Conservation (phyloP, 371 early-diverging fungal species). For the Mucor velutinosus region DNA sequence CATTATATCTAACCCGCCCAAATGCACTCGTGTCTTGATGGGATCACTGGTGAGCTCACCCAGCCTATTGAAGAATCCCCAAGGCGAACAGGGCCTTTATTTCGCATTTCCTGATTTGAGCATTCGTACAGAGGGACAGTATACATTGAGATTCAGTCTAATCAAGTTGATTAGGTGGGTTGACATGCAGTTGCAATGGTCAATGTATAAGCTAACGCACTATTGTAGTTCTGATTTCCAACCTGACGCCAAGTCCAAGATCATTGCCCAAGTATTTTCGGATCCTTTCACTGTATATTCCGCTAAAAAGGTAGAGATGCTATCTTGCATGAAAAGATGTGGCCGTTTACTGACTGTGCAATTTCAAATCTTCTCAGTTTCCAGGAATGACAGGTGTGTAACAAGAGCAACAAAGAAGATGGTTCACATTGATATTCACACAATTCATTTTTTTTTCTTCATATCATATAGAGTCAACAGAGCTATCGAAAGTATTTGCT, state of each 20-base stretch:
- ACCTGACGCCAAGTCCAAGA: slow-evolving; percentile 54
- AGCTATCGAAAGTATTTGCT: slow-evolving; percentile 85
- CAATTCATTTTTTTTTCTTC: not conserved
- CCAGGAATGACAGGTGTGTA: slow-evolving; percentile 65
- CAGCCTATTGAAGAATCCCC: slow-evolving; percentile 71
- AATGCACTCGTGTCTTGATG: slow-evolving; percentile 70
- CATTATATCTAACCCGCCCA: slow-evolving; percentile 63
- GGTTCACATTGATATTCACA: not conserved
- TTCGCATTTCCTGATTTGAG: slow-evolving; percentile 93
- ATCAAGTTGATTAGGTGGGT: slow-evolving; percentile 51
- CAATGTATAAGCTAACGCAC: not conserved
- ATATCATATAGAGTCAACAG: slow-evolving; percentile 81
- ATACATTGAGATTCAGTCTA: slow-evolving; percentile 75
- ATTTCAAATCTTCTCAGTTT: slow-evolving; percentile 31
- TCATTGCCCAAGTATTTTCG: slow-evolving; percentile 62
- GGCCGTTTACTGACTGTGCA: not conserved
- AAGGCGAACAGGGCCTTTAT: slow-evolving; percentile 78
- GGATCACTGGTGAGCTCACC: slow-evolving; percentile 85
- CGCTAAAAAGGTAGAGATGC: slow-evolving; percentile 49
- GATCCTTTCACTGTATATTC: slow-evolving; percentile 64
- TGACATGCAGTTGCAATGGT: not conserved
- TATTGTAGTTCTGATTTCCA: slow-evolving; percentile 52
- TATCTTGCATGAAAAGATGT: not conserved
- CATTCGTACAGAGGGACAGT: slow-evolving; percentile 87
- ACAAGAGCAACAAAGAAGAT: not conserved